Conservation (phyloP, 257 asterid species). For the Nicotiana otophora region DNA sequence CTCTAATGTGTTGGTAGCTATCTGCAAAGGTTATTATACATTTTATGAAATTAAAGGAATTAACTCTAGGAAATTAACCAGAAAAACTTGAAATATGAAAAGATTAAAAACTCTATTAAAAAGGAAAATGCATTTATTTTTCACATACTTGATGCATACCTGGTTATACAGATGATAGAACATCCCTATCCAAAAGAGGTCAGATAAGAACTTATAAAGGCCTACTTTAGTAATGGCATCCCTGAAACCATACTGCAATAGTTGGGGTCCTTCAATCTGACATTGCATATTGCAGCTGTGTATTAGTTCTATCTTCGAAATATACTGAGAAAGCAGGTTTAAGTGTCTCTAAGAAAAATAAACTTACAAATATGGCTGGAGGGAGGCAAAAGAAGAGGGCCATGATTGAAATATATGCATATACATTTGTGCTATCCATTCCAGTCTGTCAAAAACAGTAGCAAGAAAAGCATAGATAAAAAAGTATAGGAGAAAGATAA, state of each 20-base stretch:
- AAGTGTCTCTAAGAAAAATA: background rate
- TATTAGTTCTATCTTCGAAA: background rate
- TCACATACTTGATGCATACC: conserved; percentile 29
- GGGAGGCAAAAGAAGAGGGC: conserved; percentile 86
- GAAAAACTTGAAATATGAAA: background rate
- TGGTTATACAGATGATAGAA: conserved; percentile 97
- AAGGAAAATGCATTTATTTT: background rate
- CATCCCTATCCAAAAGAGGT: conserved; percentile 99
- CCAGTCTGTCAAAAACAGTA: conserved; percentile 51
- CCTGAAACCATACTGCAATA: conserved; percentile 57
- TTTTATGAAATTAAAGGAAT: too few relatives aligned
- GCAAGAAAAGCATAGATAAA: background rate
- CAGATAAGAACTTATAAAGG: conserved; percentile 63
- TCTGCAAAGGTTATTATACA: conserved; percentile 30
- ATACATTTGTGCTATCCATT: conserved; percentile 91
- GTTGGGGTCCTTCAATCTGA: conserved; percentile 84
- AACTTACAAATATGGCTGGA: conserved; percentile 68
- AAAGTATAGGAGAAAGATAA: background rate
- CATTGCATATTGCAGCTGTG: background rate
- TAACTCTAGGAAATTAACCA: background rate
- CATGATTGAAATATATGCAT: conserved; percentile 70
- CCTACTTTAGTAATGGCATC: conserved; percentile 97
- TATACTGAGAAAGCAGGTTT: background rate
- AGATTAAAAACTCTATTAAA: background rate
- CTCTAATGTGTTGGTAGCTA: conserved; percentile 97